Base-by-base conservation (phyloP, 257 asterid species). In the Agastache rugosa region DNA sequence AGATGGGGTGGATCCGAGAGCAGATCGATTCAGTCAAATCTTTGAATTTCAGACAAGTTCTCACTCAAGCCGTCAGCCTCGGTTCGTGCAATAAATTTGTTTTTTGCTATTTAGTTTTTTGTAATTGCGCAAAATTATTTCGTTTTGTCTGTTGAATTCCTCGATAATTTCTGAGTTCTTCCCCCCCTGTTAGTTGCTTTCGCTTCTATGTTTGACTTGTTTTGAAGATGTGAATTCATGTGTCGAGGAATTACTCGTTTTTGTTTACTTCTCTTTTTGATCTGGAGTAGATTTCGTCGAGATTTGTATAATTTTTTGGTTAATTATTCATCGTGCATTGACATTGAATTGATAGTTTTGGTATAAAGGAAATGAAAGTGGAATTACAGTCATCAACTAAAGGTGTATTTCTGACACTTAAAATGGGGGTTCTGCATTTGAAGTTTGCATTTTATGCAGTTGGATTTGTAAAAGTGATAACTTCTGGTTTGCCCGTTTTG, bases 1-100 rank as follows among this genome's bases (percentile, higher is more conserved):
- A 73, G 31, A 92, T 95, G 99, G 99, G 91, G 64, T 92, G 99
- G 99, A 85, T 95, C 81, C 90, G 94, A 48, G 98, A 95, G 72
- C 99, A 95, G 80, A 87, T 95, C 83, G 97, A 92, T 74, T 90
- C 99, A 2, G 55, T 95, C 75, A 95, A 89, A 84, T 92, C 99
- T 15, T 63, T 93, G 67, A 90, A 92, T 67, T 83, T 88, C 82
- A 83, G 99, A 79, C 99, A 95, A 87, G 82, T 86, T 58, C 80
- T 92, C 72, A 90, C 91, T 47, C 98, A 93, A 81, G 88, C 88
- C 62, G 77, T 93, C 76, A 90, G 91, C 80, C 96, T 93, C n/a
- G 98, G 98, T 93, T 71, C 42, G 93, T 56, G 45, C 53, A 20
- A n/a, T 41, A 1, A 3, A 23, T 63, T 45, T 11, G 5, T 19